Conservation (phyloP, 2,329 filamentous ascomycete genomes). For the Diaporthe caulivora region DNA sequence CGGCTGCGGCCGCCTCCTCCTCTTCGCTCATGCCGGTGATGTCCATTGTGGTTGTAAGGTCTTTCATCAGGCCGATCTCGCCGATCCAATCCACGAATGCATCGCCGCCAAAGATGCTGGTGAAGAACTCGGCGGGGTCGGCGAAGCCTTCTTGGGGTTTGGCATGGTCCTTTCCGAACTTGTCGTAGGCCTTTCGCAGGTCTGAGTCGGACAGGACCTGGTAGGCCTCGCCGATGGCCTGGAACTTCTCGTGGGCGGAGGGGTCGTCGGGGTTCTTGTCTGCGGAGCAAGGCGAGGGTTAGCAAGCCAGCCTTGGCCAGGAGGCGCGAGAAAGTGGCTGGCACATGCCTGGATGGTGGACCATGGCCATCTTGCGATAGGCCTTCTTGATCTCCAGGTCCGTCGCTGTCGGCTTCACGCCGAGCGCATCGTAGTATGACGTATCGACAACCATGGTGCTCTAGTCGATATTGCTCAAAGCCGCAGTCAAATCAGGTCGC, state of each 20-base stretch:
- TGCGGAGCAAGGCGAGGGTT: constrained; percentile 49
- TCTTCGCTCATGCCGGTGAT: constrained; percentile 89
- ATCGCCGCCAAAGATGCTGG: constrained; percentile 97
- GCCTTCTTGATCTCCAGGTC: constrained; percentile 98
- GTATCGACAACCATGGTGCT: constrained; percentile 86
- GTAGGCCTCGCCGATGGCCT: constrained; percentile 82
- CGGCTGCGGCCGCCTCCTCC: constrained; percentile 69
- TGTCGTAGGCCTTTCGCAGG: constrained; percentile 92
- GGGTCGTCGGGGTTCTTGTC: constrained; percentile 99
- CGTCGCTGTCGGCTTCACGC: constrained; percentile 85
- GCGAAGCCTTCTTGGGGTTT: constrained; percentile 93
- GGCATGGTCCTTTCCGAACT: constrained; percentile 94
- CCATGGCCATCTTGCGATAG: constrained; percentile 93
- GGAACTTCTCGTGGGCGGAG: constrained; percentile 93
- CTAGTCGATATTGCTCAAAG: constrained; percentile 18
- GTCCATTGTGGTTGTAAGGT: constrained; percentile 97
- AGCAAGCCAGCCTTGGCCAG: neutral
- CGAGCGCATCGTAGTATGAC: constrained; percentile 87
- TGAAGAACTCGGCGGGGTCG: constrained; percentile 97
- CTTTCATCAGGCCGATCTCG: constrained; percentile 98
- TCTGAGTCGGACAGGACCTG: constrained; percentile 89
- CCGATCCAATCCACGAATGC: constrained; percentile 97
- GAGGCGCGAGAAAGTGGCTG: neutral
- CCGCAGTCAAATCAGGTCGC: neutral
- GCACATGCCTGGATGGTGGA: constrained; percentile 83